These are phyloP conservation scores for Aspergillus quadricinctus DNA, from an alignment of 2,329 filamentous ascomycete species.

Conservation along the genomic window DNA sequence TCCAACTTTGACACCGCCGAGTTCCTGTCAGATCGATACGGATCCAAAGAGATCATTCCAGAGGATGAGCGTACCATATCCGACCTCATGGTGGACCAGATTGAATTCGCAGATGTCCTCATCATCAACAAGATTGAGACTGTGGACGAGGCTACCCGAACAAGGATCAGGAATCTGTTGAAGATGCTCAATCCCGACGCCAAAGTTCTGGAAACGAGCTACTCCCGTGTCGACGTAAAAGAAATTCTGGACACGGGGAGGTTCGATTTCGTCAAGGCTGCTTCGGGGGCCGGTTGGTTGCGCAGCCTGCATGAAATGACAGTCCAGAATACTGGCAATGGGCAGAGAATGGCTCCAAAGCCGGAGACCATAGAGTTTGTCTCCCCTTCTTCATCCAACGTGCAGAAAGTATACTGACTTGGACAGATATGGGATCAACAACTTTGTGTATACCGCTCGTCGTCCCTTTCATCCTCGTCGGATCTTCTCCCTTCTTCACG, in stretches of 20 bases:
- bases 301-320: conserved; percentile 67
- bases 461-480: conserved; percentile 47
- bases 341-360: conserved; percentile 57
- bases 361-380: conserved; percentile 65
- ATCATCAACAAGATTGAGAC: conserved; percentile 68
- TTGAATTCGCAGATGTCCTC: conserved; percentile 72
- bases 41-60: conserved; percentile 54
- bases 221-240: conserved; percentile 56
- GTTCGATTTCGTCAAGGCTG: conserved; percentile 62
- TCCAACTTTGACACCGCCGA: conserved; percentile 68
- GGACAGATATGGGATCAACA: conserved; percentile 60
- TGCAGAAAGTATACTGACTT: background rate
- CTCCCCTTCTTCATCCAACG: background rate
- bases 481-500: conserved; percentile 39
- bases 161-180: conserved; percentile 51
- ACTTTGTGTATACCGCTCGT: conserved; percentile 63
- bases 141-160: conserved; percentile 46
- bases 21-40: conserved; percentile 60
- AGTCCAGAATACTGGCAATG: conserved; percentile 52
- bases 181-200: conserved; percentile 62
- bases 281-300: conserved; percentile 65
- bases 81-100: conserved; percentile 71
- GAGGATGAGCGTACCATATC: conserved; percentile 72
- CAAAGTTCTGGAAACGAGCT: conserved; percentile 58
- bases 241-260: conserved; percentile 62